phyloP scores from a whole-genome alignment of 2,329 filamentous ascomycete species.

The Verticillium albo-atrum region DNA sequence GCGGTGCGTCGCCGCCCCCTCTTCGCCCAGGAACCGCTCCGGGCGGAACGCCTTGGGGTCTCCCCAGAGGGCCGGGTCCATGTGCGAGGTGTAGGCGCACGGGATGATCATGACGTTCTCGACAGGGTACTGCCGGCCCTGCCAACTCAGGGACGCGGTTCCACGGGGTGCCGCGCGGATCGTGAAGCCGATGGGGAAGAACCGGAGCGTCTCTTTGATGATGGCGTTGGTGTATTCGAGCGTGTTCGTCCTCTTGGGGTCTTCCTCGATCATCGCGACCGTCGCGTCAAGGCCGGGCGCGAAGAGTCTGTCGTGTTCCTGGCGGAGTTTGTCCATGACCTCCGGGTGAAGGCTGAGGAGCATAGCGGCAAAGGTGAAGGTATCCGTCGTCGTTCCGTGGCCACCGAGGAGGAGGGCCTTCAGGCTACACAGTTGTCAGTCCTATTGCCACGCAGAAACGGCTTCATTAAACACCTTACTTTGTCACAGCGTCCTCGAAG shows the following conservation, averaged over 20 bases:
- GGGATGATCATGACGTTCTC: slow-evolving; percentile 21
- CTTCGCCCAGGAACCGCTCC: slow-evolving; percentile 29
- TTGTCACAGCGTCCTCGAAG: slow-evolving; percentile 14
- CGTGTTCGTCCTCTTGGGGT: slow-evolving; percentile 41
- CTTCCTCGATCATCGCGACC: slow-evolving; percentile 28
- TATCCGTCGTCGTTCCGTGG: slow-evolving; percentile 18
- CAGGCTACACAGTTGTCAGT: slow-evolving; percentile 10
- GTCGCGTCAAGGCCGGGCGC: slow-evolving; percentile 22
- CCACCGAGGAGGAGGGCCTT: slow-evolving; percentile 21
- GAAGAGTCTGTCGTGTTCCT: slow-evolving; percentile 19
- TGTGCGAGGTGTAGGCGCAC: slow-evolving; percentile 20
- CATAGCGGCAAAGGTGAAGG: slow-evolving; percentile 10
- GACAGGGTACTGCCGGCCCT: slow-evolving; percentile 31
- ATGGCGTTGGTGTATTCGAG: slow-evolving; percentile 47
- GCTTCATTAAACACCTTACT: neutral
- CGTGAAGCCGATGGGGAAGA: slow-evolving; percentile 44
- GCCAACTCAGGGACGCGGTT: slow-evolving; percentile 29
- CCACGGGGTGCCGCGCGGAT: slow-evolving; percentile 26
- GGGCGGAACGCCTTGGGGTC: slow-evolving; percentile 32
- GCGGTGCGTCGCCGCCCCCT: slow-evolving; percentile 7
- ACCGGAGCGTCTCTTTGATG: slow-evolving; percentile 47
- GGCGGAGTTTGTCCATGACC: slow-evolving; percentile 12
- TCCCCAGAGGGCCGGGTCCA: slow-evolving; percentile 28
- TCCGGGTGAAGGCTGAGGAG: slow-evolving; percentile 17
- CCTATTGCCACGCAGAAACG: too few species aligned